Evolutionary conservation across 352 stramenopile genomes (phyloP), one percentile per base, ranked within the genome.

Genomic region (Phytopythium helicoides): DNA sequence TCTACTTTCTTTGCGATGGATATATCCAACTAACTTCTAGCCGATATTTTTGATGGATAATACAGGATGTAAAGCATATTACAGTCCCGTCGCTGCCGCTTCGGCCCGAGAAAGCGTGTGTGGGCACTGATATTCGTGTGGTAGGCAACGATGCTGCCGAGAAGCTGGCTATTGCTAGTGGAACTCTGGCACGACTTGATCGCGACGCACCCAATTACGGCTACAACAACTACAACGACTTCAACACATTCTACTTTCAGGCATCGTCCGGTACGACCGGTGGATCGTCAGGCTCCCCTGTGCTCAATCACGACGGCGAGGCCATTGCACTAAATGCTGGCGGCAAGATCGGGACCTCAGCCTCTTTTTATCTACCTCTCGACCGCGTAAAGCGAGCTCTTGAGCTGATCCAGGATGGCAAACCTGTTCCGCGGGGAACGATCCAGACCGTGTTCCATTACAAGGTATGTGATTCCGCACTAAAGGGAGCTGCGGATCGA

Each of bases 171-270:
- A 97, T 98, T 60, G 87, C 94, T 18, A 90, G 84, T 39, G 92
- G 90, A 21, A 96, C 90, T n/a, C 66, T 98, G 15, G 89, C 92
- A 18, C 79, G 92, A 23, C 68, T 97, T 18, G 92, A 98, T 64
- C 89, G 92, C 6, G 87, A 96, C 16, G 85, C 87, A 5, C 92
- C 92, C 0, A 76, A 87, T 40, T 98, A 98, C 45, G 86, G 85
- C 7, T 87, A 64, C 49, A 94, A 94, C 59, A 94, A 74, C 53
- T 97, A 97, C 83, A 95, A 94, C 59, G 92, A 98, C 58, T 96
- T 96, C 48, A 96, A 96, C 66, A 97, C 89, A 42, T 98, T 98
- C 63, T 98, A 98, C 71, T 92, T 92, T 53, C 81, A 92, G 50
- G 89, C 90, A 36, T 94, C 86, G 19, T 95, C 86, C 14, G 77